Evolutionary conservation across 768 basidiomycete genomes (phyloP).

Genomic region (Leccinum disarticulatum): DNA sequence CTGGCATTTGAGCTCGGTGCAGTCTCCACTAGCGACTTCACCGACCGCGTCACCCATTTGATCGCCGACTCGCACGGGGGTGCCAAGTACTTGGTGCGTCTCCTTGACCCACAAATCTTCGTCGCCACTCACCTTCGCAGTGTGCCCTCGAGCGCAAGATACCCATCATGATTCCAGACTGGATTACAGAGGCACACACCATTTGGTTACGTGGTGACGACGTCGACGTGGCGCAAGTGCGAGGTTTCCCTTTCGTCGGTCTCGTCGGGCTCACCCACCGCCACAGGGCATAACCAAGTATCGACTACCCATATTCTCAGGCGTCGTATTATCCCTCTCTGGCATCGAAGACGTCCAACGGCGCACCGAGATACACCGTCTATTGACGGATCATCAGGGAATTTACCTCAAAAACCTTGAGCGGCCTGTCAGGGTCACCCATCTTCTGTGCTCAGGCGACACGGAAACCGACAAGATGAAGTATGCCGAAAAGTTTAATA

Average conservation of each 20-base stretch:
- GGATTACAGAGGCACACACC: constrained; percentile 71
- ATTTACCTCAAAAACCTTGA: constrained; percentile 73
- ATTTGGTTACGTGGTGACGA: constrained; percentile 82
- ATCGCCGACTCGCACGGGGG: constrained; percentile 80
- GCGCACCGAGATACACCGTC: constrained; percentile 62
- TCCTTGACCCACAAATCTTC: neutral
- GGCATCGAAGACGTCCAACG: constrained; percentile 64
- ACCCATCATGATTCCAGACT: constrained; percentile 75
- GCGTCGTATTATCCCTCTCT: constrained; percentile 68
- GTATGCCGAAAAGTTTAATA: constrained; percentile 75
- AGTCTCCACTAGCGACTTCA: constrained; percentile 64
- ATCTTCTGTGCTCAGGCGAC: constrained; percentile 74
- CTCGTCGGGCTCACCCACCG: neutral
- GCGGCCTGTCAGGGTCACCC: constrained; percentile 78
- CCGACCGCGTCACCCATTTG: constrained; percentile 85
- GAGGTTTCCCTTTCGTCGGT: constrained; percentile 10
- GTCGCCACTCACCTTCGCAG: constrained; percentile 38
- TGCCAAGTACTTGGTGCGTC: constrained; percentile 74
- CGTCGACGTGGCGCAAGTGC: constrained; percentile 63
- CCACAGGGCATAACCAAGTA: constrained; percentile 56
- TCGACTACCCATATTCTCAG: constrained; percentile 72
- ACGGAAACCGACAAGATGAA: constrained; percentile 72
- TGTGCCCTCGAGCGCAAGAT: constrained; percentile 80
- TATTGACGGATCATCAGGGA: constrained; percentile 62
- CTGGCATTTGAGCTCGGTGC: constrained; percentile 89